Evolutionary conservation across 108 stramenopile genomes (phyloP).

Genomic region (Aurantiochytrium sp.): DNA sequence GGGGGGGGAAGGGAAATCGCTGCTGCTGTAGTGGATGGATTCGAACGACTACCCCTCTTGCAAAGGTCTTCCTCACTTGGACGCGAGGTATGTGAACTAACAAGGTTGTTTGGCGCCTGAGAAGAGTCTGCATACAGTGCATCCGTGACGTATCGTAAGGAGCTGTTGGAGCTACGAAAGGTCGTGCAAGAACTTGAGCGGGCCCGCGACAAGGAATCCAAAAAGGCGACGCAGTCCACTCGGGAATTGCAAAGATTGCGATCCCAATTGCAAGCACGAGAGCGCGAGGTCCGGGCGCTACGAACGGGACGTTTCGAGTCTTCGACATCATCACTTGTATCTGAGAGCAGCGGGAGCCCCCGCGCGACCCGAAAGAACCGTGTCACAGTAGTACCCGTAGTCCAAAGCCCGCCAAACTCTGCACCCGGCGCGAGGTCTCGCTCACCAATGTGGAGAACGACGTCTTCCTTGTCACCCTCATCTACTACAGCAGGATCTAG

Average conservation of each 20-base stretch:
- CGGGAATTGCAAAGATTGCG: background rate
- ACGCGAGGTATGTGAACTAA: background rate
- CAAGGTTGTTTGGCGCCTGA: too few relatives aligned
- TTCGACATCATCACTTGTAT: background rate
- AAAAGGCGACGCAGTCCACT: background rate
- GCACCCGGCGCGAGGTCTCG: too few relatives aligned
- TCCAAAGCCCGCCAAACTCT: too few relatives aligned
- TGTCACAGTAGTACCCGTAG: too few relatives aligned
- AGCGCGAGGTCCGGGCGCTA: background rate
- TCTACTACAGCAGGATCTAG: background rate
- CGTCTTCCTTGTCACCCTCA: too few relatives aligned
- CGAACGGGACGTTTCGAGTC: background rate
- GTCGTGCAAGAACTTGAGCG: background rate
- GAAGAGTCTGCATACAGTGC: background rate
- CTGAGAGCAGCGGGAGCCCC: background rate
- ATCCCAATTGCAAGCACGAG: background rate
- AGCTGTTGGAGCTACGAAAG: background rate
- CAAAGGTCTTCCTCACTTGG: background rate
- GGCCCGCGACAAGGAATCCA: background rate
- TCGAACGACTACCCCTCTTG: background rate
- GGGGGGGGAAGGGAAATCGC: too few relatives aligned
- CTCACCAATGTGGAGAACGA: too few relatives aligned
- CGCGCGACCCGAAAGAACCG: too few relatives aligned
- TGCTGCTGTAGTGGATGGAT: too few relatives aligned
- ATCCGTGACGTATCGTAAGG: background rate